These are phyloP conservation scores for Asterella californica DNA, from an alignment of 225 moss, liverwort and hornwort genomes.

Conservation along the genomic window DNA sequence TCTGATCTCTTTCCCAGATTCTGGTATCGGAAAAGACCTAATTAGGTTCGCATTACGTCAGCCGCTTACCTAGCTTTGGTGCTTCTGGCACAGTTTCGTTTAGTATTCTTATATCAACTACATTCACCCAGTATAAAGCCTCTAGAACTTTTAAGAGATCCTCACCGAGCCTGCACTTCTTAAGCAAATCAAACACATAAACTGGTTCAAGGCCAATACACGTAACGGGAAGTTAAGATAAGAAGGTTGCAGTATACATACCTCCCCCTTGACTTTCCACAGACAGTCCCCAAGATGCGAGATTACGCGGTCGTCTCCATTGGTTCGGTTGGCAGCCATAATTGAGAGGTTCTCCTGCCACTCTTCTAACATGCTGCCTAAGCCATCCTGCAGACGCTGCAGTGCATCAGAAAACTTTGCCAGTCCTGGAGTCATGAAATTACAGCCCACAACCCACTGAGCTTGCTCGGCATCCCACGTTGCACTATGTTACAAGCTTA, in stretches of 20 bases:
- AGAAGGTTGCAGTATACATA: slow-evolving; percentile 20
- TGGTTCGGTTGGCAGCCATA: slow-evolving; percentile 76
- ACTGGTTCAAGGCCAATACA: background rate
- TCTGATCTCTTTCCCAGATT: no score
- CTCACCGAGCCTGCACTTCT: no score
- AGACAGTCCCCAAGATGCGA: slow-evolving; percentile 74
- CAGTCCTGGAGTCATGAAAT: background rate
- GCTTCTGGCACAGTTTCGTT: background rate
- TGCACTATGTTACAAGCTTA: slow-evolving; percentile 5
- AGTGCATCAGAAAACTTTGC: background rate
- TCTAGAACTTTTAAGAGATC: no score
- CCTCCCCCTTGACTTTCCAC: slow-evolving; percentile 74
- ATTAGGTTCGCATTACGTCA: background rate
- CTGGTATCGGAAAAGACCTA: no score
- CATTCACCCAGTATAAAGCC: no score
- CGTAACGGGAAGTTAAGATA: background rate
- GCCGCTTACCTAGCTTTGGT: no score
- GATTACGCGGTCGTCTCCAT: slow-evolving; percentile 79
- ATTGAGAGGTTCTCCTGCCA: slow-evolving; percentile 89
- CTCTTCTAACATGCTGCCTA: slow-evolving; percentile 71
- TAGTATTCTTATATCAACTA: no score
- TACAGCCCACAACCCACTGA: background rate
- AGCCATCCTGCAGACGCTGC: slow-evolving; percentile 48
- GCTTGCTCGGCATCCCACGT: background rate
- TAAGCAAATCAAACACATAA: background rate